A percentile compares a stretch with the other conserved stretches of the same genome.
Evolutionary conservation across 2,329 filamentous ascomycete genomes (phyloP).

Genomic region (Penicillium oxalicum): DNA sequence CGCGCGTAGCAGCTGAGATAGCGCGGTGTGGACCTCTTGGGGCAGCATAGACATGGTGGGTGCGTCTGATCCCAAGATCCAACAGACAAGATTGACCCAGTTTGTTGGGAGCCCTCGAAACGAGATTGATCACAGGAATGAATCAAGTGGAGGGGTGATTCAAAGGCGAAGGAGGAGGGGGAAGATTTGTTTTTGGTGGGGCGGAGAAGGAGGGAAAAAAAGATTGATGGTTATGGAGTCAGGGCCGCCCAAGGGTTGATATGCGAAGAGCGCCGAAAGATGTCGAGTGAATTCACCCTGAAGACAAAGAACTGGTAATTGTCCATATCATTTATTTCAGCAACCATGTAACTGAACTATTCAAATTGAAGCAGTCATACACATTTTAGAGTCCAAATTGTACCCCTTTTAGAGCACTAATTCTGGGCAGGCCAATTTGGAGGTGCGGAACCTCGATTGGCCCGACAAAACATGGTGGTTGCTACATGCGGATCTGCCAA

Average conservation of each 20-base stretch:
- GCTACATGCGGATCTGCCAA: too few species aligned
- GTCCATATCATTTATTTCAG: not conserved
- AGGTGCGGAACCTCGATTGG: too few species aligned
- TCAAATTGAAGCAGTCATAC: not conserved
- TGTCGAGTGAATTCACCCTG: not conserved
- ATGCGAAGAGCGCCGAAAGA: slow-evolving; percentile 12
- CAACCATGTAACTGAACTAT: not conserved
- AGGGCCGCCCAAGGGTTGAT: slow-evolving; percentile 13
- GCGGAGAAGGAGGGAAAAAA: slow-evolving; percentile 25
- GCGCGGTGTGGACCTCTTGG: slow-evolving; percentile 74
- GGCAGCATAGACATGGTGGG: slow-evolving; percentile 75
- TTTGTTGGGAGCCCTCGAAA: slow-evolving; percentile 13
- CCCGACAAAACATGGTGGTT: too few species aligned
- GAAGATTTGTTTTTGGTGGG: slow-evolving; percentile 28
- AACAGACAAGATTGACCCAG: slow-evolving; percentile 21
- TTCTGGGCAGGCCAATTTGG: too few species aligned
- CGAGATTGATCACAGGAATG: slow-evolving; percentile 12
- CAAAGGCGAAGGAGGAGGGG: slow-evolving; percentile 18
- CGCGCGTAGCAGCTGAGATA: slow-evolving; percentile 78
- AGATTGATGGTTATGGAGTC: slow-evolving; percentile 19
- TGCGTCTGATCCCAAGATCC: slow-evolving; percentile 26
- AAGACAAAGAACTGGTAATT: not conserved
- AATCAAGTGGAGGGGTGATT: slow-evolving; percentile 10
- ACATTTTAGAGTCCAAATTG: too few species aligned
- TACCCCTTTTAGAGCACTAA: too few species aligned